Evolutionary conservation across 169 alveolate species (phyloP).

Genomic region (Plasmodium cynomolgi): DNA sequence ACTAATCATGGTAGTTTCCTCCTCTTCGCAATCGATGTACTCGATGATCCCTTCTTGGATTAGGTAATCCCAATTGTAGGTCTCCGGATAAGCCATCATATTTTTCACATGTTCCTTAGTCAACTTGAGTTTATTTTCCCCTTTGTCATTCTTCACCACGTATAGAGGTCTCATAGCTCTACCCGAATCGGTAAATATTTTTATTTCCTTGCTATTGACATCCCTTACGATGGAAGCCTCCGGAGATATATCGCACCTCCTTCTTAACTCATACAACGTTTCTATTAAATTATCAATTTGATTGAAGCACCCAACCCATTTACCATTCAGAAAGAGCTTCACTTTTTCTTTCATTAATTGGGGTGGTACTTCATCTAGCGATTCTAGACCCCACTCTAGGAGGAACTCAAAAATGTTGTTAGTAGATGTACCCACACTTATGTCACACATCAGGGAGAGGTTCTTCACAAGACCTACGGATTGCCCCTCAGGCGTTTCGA

Average conservation of each 20-base stretch:
- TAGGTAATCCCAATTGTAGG: conserved; percentile 89
- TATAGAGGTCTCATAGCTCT: conserved; percentile 98
- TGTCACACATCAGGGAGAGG: conserved; percentile 97
- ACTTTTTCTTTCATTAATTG: conserved; percentile 92
- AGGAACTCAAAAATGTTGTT: conserved; percentile 89
- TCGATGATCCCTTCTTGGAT: conserved; percentile 96
- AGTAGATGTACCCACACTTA: conserved; percentile 95
- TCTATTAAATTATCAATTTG: conserved; percentile 93
- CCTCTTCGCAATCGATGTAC: conserved; percentile 99
- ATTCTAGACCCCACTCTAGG: conserved; percentile 92
- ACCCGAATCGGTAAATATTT: conserved; percentile 99
- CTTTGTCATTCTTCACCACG: conserved; percentile 91
- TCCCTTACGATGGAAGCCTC: conserved; percentile 97
- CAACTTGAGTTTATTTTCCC: conserved; percentile 87
- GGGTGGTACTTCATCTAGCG: conserved; percentile 90
- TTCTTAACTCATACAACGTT: conserved; percentile 90
- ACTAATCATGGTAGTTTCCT: conserved; percentile 99
- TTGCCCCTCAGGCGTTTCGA: conserved; percentile 99
- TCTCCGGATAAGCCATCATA: conserved; percentile 65
- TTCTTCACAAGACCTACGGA: conserved; percentile 99
- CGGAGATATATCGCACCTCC: conserved; percentile 93
- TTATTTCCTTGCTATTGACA: conserved; percentile 92
- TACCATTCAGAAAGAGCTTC: conserved; percentile 96
- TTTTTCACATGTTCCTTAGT: conserved; percentile 87
- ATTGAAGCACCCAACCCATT: conserved; percentile 96